phyloP scores from a whole-genome alignment of 306 rosid genomes.

The Geum urbanum region DNA sequence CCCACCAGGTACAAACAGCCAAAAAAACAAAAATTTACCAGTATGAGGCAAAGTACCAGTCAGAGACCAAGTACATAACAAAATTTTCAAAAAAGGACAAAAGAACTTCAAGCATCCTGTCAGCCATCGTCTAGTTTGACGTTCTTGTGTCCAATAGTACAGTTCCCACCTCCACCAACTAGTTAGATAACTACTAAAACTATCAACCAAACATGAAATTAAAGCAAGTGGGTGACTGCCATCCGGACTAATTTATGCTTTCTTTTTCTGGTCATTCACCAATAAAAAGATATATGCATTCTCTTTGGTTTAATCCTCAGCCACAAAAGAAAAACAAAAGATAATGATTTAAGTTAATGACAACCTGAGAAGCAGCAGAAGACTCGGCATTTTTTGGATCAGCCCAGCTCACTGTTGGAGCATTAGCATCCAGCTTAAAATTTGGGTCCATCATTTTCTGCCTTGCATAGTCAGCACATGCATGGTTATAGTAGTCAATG shows the following conservation, averaged over 20 bases:
- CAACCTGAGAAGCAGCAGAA: constrained; percentile 89
- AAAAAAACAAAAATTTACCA: constrained; percentile 1
- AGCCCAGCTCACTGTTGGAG: constrained; percentile 99
- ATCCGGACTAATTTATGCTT: too few species aligned
- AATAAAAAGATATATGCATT: not conserved
- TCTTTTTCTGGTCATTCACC: not conserved
- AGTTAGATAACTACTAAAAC: not conserved
- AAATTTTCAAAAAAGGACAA: not conserved
- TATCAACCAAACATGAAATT: not conserved
- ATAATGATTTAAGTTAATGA: constrained; percentile 4
- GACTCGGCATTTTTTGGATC: constrained; percentile 92
- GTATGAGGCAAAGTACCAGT: not conserved
- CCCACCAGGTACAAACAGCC: not conserved
- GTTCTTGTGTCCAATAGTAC: not conserved
- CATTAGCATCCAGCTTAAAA: constrained; percentile 81
- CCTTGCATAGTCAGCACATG: constrained; percentile 87
- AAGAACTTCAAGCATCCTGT: not conserved
- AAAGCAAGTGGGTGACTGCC: not conserved
- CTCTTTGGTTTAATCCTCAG: constrained; percentile 13
- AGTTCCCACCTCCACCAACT: not conserved
- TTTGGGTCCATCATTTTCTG: constrained; percentile 82
- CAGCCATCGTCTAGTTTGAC: not conserved
- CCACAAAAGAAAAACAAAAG: not conserved
- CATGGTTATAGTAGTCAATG: constrained; percentile 82
- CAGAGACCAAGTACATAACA: constrained; percentile 21